A percentile compares a stretch with the other conserved stretches of the same genome.
Evolutionary conservation across 139 green algal species (phyloP).

Genomic region (Micractinium sp.): DNA sequence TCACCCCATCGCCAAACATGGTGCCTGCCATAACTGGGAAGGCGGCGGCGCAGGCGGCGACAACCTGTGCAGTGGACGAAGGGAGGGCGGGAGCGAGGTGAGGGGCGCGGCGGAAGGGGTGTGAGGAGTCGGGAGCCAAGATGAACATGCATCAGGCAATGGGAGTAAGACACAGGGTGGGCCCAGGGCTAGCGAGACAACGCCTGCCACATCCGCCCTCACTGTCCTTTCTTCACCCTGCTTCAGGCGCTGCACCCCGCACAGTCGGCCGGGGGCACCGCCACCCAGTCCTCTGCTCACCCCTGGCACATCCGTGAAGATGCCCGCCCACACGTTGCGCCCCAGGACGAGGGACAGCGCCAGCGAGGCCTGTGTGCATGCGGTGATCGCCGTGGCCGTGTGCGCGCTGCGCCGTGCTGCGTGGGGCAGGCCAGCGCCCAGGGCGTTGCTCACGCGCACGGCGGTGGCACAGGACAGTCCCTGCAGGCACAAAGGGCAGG

Average conservation of each 20-base stretch:
- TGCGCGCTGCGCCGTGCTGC: slow-evolving; percentile 36
- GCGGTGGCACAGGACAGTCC: slow-evolving; percentile 32
- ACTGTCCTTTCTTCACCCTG: no score
- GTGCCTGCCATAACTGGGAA: slow-evolving; percentile 43
- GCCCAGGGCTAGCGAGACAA: not conserved
- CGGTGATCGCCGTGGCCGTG: not conserved
- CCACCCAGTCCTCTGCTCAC: slow-evolving; percentile 13
- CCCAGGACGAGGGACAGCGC: not conserved
- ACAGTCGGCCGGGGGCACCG: no score
- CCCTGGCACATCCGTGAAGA: slow-evolving; percentile 25
- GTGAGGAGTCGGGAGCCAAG: not conserved
- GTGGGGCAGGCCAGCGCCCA: slow-evolving; percentile 38
- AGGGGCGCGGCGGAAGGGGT: no score
- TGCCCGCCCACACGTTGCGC: not conserved
- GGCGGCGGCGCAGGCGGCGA: slow-evolving; percentile 11
- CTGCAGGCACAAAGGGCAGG: not conserved
- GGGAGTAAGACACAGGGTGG: not conserved
- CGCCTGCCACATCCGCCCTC: not conserved
- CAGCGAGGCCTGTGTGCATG: slow-evolving; percentile 12
- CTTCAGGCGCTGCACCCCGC: no score
- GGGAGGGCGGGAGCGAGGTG: not conserved
- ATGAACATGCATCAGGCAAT: not conserved
- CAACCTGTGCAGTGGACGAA: slow-evolving; percentile 20
- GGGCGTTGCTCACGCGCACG: slow-evolving; percentile 47
- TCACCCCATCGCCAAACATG: slow-evolving; percentile 67